Base-by-base conservation (phyloP, 192 early-diverging fungal genomes). In the Glomus cerebriforme region DNA sequence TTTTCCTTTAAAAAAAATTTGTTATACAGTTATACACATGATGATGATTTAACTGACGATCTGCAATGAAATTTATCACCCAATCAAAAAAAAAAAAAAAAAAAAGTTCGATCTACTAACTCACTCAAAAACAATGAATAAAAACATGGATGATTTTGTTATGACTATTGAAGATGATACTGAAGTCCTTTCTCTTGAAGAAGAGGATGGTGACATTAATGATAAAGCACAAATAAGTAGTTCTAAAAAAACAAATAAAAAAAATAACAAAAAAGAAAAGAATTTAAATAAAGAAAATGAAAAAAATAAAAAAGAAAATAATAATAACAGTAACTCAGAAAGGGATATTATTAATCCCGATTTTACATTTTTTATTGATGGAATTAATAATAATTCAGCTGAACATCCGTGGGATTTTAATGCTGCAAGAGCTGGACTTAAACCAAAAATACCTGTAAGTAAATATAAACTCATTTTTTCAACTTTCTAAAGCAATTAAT, bases 391-490 rank as follows among this genome's bases (percentile, higher is more conserved):
- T 76, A 79, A 81, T 68, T 84, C 87, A 15, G 82, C 85, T n/a
- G 85, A 84, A 9, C 86, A 93, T 80, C 86, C 90, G 7, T 93
- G 94, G 88, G 95, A 97, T 80, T 96, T 97, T 76, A 89, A 89
- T 13, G 87, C 88, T 62, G 95, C 94, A 29, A 86, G 93, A 69
- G 92, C 89, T 4, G 91, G 91, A 60, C 81, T 97, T 37, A 92
- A 90, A 81, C 82, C 82, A 37, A 87, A 88, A 70, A 84, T 86
- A 39, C 68, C 79, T 81, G 88, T 89, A 82, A 64, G 77, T 29
- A 79, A 39, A 65, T 17, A 69, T 43, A 27, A 26, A 70, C 4
- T 37, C 24, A 2, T 17, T 43, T 79, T 29, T 19, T 45, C 32
- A 17, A n/a, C n/a, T n/a, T n/a, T n/a, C n/a, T n/a, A n/a, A n/a